Evolutionary conservation across 306 rosid species (phyloP).

Genomic region (Acacia confusa): DNA sequence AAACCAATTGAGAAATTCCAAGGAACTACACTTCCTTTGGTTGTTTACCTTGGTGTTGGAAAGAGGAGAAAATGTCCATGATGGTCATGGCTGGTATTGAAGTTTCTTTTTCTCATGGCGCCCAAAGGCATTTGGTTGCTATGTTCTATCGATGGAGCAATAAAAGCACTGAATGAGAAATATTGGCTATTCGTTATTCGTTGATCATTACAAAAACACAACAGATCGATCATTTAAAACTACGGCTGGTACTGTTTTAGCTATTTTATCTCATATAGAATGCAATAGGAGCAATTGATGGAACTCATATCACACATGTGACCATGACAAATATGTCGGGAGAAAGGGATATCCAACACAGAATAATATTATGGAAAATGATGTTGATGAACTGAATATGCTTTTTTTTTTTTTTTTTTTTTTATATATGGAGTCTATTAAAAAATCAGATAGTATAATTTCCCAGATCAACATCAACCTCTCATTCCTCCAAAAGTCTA

Average conservation of each 20-base stretch:
- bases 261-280: not conserved
- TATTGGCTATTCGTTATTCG: not conserved
- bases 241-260: not conserved
- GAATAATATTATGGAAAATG: no score
- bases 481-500: not conserved
- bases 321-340: no score
- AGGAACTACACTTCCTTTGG: not conserved
- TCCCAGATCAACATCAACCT: not conserved
- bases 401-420: no score
- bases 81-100: not conserved
- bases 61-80: not conserved
- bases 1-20: not conserved
- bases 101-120: not conserved
- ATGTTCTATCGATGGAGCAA: not conserved
- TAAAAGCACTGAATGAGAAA: not conserved
- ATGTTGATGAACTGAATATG: no score
- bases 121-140: not conserved
- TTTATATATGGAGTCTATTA: no score
- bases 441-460: not conserved
- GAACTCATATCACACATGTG: no score
- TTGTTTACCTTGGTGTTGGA: conserved; percentile 5
- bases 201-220: not conserved
- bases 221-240: not conserved
- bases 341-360: no score
- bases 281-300: no score